phyloP scores from a whole-genome alignment of 129 eudicot species.

The Flaveria trinervia region DNA sequence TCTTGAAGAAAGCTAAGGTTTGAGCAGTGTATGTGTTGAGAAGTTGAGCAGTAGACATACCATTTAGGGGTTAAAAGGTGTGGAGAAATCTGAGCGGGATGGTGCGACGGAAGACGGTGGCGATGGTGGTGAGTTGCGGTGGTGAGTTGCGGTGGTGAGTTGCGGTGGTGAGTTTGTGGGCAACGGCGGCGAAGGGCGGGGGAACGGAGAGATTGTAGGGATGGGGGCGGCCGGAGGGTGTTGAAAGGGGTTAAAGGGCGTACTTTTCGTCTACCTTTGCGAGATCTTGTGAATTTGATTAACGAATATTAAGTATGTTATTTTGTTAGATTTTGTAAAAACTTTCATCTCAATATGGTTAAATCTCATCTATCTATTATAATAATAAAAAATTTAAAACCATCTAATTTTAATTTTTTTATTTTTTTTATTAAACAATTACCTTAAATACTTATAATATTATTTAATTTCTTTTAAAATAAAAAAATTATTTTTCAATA shows the following conservation, averaged over 20 bases:
- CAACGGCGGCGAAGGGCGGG: conserved; percentile 18
- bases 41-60: neutral
- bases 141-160: neutral
- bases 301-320: neutral
- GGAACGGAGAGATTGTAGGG: neutral
- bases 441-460: too few species aligned
- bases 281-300: neutral
- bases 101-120: conserved; percentile 21
- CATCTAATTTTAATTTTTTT: too few species aligned
- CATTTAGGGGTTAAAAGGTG: neutral
- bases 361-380: too few species aligned
- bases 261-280: too few species aligned
- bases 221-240: conserved; percentile 15
- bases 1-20: neutral
- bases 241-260: neutral
- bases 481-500: too few species aligned
- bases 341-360: too few species aligned
- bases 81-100: neutral
- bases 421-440: too few species aligned
- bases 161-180: neutral
- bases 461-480: too few species aligned
- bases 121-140: neutral
- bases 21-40: conserved; percentile 8
- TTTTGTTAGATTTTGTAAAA: neutral
- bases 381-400: too few species aligned